A percentile compares a stretch with the other conserved stretches of the same genome.
Conservation (phyloP, 2,329 filamentous ascomycete species). For the Gyromitra esculenta region DNA sequence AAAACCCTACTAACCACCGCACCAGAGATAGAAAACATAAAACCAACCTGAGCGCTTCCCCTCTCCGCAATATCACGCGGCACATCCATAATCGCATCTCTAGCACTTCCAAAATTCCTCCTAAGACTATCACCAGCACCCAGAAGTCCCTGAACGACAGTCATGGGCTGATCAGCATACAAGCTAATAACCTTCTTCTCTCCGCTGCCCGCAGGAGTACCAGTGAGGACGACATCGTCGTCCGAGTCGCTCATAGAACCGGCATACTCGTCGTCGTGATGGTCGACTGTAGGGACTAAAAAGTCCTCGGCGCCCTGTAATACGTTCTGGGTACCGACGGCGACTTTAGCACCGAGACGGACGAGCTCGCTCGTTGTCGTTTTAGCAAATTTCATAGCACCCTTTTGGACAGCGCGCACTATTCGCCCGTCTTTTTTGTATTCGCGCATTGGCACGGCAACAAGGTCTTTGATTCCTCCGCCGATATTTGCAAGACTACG, state of each 20-base stretch:
- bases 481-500: conserved; percentile 90
- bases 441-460: conserved; percentile 89
- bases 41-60: conserved; percentile 69
- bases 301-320: conserved; percentile 83
- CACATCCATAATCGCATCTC: conserved; percentile 93
- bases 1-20: neutral
- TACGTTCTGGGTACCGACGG: conserved; percentile 92
- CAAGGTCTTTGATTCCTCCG: conserved; percentile 82
- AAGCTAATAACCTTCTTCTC: conserved; percentile 75
- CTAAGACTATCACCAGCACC: conserved; percentile 84
- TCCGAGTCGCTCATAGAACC: conserved; percentile 41
- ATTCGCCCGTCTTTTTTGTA: conserved; percentile 94
- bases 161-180: conserved; percentile 93
- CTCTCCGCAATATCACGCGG: conserved; percentile 91
- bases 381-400: conserved; percentile 86
- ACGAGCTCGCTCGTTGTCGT: conserved; percentile 95
- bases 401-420: conserved; percentile 90
- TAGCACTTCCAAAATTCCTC: conserved; percentile 83
- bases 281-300: conserved; percentile 65
- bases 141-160: conserved; percentile 80
- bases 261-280: conserved; percentile 50
- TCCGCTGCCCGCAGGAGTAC: conserved; percentile 70
- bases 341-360: conserved; percentile 90
- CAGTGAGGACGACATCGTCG: conserved; percentile 57
- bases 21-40: neutral